Evolutionary conservation across 352 stramenopile genomes (phyloP), one percentile per base, ranked within the genome.

Genomic region (Salisapilia sapeloensis): DNA sequence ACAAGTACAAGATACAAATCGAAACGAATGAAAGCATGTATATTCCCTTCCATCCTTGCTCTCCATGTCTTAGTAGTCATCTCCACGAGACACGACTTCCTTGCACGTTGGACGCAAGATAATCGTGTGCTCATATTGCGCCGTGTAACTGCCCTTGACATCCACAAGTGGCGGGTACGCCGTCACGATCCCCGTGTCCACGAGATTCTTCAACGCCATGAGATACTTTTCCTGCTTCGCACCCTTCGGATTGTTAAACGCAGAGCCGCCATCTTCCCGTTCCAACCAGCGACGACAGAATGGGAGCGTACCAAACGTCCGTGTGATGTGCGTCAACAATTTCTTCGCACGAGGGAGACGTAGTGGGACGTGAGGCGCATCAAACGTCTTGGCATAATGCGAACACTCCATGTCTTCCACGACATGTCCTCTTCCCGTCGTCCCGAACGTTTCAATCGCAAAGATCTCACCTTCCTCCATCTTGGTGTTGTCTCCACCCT

Each of bases 41-140:
- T 29, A 23, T 5, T 4, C 6, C 8, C 4, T n/a, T n/a, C n/a
- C n/a, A n/a, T n/a, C n/a, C n/a, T n/a, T n/a, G n/a, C n/a, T n/a
- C n/a, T n/a, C n/a, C n/a, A n/a, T n/a, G n/a, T n/a, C 22, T 43
- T 69, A 99, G 61, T 96, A 99, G 64, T 99, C 95, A 52, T 98
- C 92, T n/a, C 95, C 95, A 19, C 89, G 65, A 42, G 84, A 97
- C 10, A 99, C 53, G 33, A 99, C 67, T 60, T 99, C 95, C 71
- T 98, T 98, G 56, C 91, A 98, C 16, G 89, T 98, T 12, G 93
- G 93, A 33, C 60, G 55, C 21, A 99, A 60, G 22, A 99, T 81
- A 37, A 99, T 74, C 7, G 94, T 99, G 67, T 99, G 95, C 58
- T 99, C 95, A 60, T 98, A 99, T 64, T 99, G 95, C 11, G 95